Conservation (phyloP, 768 basidiomycete species). For the Filobasidium wieringae region DNA sequence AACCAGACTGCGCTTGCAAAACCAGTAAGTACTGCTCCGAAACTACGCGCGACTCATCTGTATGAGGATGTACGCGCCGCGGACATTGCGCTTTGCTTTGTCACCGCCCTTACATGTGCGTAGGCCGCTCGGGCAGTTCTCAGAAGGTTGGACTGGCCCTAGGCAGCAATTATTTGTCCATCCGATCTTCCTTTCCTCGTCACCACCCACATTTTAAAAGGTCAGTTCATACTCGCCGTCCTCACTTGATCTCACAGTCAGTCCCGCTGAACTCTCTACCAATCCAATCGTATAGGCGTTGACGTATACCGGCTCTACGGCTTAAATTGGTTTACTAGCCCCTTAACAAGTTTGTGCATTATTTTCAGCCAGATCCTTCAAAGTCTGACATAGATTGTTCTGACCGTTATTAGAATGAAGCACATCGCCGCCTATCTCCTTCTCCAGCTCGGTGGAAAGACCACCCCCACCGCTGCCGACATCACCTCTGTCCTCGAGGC, state of each 20-base stretch:
- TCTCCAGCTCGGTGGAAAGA: conserved; percentile 86
- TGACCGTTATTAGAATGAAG: conserved; percentile 29
- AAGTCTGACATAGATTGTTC: background rate
- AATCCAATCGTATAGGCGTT: too few relatives aligned
- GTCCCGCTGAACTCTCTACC: background rate
- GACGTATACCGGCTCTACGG: conserved; percentile 19
- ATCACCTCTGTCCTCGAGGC: conserved; percentile 73
- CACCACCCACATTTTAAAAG: too few relatives aligned
- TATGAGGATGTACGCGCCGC: too few relatives aligned
- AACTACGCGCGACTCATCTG: too few relatives aligned
- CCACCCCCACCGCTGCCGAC: conserved; percentile 70
- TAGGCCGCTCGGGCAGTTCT: background rate
- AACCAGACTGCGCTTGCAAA: background rate
- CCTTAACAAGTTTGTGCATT: conserved; percentile 13
- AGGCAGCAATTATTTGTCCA: background rate
- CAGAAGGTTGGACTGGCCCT: background rate
- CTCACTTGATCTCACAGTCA: too few relatives aligned
- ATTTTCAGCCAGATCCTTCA: background rate
- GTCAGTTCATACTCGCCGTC: background rate
- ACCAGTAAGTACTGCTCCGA: background rate
- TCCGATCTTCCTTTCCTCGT: conserved; percentile 3
- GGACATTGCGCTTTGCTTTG: too few relatives aligned
- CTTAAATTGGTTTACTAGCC: conserved; percentile 22
- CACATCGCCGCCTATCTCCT: conserved; percentile 87
- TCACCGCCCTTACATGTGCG: too few relatives aligned